Base-by-base conservation (phyloP, 2,329 filamentous ascomycete genomes). In the Penicillium italicum region DNA sequence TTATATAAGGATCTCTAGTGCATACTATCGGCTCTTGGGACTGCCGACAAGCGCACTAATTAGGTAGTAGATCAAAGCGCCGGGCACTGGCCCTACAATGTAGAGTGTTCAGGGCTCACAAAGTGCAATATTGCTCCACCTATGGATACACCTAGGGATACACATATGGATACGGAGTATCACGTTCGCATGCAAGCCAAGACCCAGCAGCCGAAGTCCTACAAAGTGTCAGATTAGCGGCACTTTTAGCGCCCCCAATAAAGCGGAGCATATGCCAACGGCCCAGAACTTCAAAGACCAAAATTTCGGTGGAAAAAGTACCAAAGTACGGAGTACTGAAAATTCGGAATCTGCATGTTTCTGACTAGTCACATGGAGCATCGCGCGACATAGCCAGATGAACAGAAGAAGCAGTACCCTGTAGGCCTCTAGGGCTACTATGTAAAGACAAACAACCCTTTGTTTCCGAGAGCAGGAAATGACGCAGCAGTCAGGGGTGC, bases 211-310 rank as follows among this genome's bases (percentile, higher is more conserved):
- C 46, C 37, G 20, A 24, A 33, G 48, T 31, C 37, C 37, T 43
- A 28, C 12, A 33, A 22, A 34, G 9, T 31, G 33, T 41, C 11
- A 34, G 22, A 20, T 36, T 44, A 55, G 47, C 46, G 49, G 42
- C 45, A 18, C 40, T 26, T 42, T 54, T 54, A 54, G 52, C 36
- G 37, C 34, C 24, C 37, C 40, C 38, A 30, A 41, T 7, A 50
- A 51, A 53, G 53, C 49, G 53, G 53, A 56, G 48, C 48, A 50
- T 43, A 34, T 44, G 30, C 41, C 4, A 36, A 51, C 12, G 53
- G 53, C 40, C 53, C 47, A 55, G 53, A 51, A 51, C 53, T 38
- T 14, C 11, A 18, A 22, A 40, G 42, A 47, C 43, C 20, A 16
- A 12, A 24, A 22, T 30, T 36, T 30, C 5, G 26, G 31, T 18